Percentiles rank a stretch among this genome's conserved stretches.
phyloP scores from a whole-genome alignment of 148 eudicot genomes.

The Spergularia bocconei region DNA sequence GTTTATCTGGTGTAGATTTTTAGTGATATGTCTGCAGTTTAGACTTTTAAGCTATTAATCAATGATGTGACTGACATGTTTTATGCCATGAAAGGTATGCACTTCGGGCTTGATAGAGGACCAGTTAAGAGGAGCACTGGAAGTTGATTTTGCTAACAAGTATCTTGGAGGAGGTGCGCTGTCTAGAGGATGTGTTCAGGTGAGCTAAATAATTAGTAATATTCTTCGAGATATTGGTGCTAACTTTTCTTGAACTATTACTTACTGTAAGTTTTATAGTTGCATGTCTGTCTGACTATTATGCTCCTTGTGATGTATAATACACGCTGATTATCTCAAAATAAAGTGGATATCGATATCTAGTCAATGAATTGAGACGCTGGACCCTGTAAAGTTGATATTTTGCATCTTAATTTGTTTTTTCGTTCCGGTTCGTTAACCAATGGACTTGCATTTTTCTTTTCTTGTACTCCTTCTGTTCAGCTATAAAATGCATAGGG shows the following conservation, averaged over 20 bases:
- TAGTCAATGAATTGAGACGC: not conserved
- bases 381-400: not conserved
- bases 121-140: constrained; percentile 62
- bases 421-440: not conserved
- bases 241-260: constrained; percentile 2
- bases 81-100: constrained; percentile 42
- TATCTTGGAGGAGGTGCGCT: constrained; percentile 95
- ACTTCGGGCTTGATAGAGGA: constrained; percentile 84
- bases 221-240: not conserved
- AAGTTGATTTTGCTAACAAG: constrained; percentile 97
- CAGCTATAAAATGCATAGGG: too few species aligned
- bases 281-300: not conserved
- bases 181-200: constrained; percentile 87
- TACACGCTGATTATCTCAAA: not conserved
- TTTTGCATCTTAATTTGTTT: not conserved
- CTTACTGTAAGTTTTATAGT: not conserved
- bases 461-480: not conserved
- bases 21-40: constrained; percentile 10
- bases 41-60: not conserved
- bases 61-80: not conserved
- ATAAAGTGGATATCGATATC: not conserved
- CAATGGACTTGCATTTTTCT: not conserved
- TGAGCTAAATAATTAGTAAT: constrained; percentile 20
- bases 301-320: not conserved
- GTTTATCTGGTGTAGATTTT: not conserved